phyloP scores from a whole-genome alignment of 352 stramenopile genomes.

The Phytophthora litchii region DNA sequence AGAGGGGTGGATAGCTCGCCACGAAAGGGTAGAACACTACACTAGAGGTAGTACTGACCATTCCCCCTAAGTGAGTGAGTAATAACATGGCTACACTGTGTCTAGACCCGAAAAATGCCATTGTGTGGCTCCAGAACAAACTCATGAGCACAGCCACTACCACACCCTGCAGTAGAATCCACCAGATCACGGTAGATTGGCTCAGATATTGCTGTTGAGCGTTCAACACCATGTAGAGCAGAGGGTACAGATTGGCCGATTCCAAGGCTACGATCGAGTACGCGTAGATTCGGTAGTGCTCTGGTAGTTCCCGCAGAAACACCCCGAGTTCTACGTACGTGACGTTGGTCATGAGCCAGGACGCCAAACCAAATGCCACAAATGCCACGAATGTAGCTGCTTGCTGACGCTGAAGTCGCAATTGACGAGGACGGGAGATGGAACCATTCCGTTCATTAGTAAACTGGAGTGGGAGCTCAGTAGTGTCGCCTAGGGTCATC shows the following conservation, averaged over 20 bases:
- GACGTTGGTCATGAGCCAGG: slow-evolving; percentile 74
- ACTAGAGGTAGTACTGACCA: slow-evolving; percentile 74
- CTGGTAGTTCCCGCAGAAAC: slow-evolving; percentile 60
- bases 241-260: slow-evolving; percentile 71
- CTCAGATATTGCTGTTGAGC: slow-evolving; percentile 43
- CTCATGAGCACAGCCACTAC: slow-evolving; percentile 63
- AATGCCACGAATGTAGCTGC: slow-evolving; percentile 54
- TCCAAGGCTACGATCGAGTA: slow-evolving; percentile 78
- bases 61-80: slow-evolving; percentile 65
- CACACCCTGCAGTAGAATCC: slow-evolving; percentile 52
- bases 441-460: neutral
- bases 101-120: slow-evolving; percentile 44
- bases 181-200: slow-evolving; percentile 61
- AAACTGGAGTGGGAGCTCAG: too few relatives aligned
- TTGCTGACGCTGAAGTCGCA: slow-evolving; percentile 16
- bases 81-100: slow-evolving; percentile 75
- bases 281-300: slow-evolving; percentile 71
- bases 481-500: too few relatives aligned
- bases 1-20: slow-evolving; percentile 61
- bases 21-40: slow-evolving; percentile 82
- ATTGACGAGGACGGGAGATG: slow-evolving; percentile 1
- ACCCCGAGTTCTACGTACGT: slow-evolving; percentile 67
- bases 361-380: slow-evolving; percentile 58
- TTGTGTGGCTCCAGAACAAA: slow-evolving; percentile 56
- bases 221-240: slow-evolving; percentile 75